Evolutionary conservation across 23 red algal genomes (phyloP).

Genomic region (Gracilaria domingensis): DNA sequence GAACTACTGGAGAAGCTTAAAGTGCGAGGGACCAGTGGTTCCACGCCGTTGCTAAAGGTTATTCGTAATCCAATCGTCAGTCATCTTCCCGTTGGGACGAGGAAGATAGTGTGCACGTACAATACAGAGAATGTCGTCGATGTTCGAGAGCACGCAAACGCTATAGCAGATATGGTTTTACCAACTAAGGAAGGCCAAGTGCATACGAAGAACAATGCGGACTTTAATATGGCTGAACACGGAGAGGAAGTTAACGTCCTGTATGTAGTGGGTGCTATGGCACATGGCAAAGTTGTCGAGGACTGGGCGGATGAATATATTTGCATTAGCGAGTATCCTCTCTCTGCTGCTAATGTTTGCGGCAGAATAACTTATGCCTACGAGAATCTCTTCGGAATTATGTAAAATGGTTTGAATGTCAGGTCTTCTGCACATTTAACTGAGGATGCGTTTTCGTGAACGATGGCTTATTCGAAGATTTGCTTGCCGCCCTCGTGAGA

Average conservation of each 20-base stretch:
- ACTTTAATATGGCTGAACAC: constrained; percentile 27
- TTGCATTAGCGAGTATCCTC: constrained; percentile 87
- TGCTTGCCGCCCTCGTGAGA: too few species aligned
- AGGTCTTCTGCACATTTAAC: too few species aligned
- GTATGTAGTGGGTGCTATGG: constrained; percentile 98
- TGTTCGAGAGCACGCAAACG: constrained; percentile 68
- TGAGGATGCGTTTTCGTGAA: too few species aligned
- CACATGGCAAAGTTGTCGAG: constrained; percentile 87
- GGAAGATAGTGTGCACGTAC: constrained; percentile 83
- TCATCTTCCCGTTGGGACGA: constrained; percentile 87
- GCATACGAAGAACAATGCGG: background rate
- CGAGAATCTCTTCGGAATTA: constrained; percentile 83
- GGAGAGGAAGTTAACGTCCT: constrained; percentile 74
- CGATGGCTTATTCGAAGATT: too few species aligned
- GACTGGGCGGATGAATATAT: constrained; percentile 94
- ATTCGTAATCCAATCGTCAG: constrained; percentile 91
- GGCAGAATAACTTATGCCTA: constrained; percentile 78
- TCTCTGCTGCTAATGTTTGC: constrained; percentile 90
- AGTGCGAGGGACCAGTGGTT: constrained; percentile 75
- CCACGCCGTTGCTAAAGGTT: constrained; percentile 85
- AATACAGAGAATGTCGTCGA: constrained; percentile 89
- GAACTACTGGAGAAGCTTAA: constrained; percentile 95
- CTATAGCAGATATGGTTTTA: constrained; percentile 38
- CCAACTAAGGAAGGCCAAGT: background rate
- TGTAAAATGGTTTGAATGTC: constrained; percentile 59